Evolutionary conservation across 164 flowering plant genomes (phyloP).

Genomic region (Piper betle): DNA sequence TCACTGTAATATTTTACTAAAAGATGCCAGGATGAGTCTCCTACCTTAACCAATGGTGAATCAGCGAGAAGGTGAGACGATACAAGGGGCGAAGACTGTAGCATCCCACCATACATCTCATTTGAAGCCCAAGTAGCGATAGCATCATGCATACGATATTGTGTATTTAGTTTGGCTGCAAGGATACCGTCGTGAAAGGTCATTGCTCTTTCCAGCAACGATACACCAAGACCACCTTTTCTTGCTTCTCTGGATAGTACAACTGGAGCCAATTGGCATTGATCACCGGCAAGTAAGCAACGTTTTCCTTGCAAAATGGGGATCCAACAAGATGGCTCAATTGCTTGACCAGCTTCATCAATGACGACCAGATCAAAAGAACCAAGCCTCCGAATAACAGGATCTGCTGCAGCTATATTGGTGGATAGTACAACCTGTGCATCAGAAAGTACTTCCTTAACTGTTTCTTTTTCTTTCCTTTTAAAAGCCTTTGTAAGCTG

Average conservation of each 20-base stretch:
- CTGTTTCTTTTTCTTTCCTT: constrained; percentile 78
- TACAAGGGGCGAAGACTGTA: constrained; percentile 54
- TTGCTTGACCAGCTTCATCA: constrained; percentile 94
- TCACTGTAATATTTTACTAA: background rate
- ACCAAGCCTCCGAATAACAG: constrained; percentile 49
- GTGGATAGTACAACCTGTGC: constrained; percentile 87
- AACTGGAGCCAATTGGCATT: constrained; percentile 89
- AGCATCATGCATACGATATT: constrained; percentile 87
- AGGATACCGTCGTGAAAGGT: constrained; percentile 57
- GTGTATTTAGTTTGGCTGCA: constrained; percentile 53
- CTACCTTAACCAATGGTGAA: constrained; percentile 80
- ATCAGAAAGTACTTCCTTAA: constrained; percentile 51
- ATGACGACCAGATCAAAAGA: constrained; percentile 76
- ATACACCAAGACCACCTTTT: constrained; percentile 88
- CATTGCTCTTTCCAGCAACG: constrained; percentile 69
- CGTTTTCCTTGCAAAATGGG: constrained; percentile 78
- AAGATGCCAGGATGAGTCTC: constrained; percentile 3
- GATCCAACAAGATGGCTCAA: constrained; percentile 93
- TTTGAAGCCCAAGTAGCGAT: constrained; percentile 93
- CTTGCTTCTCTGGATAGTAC: constrained; percentile 67
- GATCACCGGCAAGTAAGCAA: constrained; percentile 83
- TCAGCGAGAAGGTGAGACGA: constrained; percentile 75
- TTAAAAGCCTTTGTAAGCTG: constrained; percentile 67
- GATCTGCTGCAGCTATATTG: constrained; percentile 86
- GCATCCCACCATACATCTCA: constrained; percentile 76